phyloP scores from a whole-genome alignment of 2,329 filamentous ascomycete genomes.

The Scedosporium minutisporum region DNA sequence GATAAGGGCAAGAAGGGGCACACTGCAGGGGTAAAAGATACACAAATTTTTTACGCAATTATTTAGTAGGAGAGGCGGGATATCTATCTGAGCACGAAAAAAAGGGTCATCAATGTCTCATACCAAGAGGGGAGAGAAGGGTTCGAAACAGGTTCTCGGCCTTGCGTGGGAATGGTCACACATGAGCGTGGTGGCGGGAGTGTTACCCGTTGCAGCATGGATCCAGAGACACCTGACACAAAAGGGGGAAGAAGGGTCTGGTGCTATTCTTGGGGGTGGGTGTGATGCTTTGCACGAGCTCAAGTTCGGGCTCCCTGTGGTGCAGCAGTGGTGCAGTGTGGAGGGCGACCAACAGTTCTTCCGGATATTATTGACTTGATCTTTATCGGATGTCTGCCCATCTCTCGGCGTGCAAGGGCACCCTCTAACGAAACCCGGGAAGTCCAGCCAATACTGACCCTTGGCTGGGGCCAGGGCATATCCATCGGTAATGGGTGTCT shows the following conservation, averaged over 20 bases:
- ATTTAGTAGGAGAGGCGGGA: too few relatives aligned
- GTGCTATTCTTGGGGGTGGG: neutral
- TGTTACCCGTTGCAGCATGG: neutral
- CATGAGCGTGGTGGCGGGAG: neutral
- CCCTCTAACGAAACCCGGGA: neutral
- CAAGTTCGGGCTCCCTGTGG: too few relatives aligned
- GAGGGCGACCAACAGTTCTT: too few relatives aligned
- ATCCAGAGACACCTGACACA: neutral
- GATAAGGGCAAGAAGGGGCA: conserved; percentile 3
- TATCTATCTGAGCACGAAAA: neutral
- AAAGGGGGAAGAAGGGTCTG: neutral
- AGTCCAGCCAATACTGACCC: neutral
- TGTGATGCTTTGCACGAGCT: too few relatives aligned
- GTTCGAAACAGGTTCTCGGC: neutral
- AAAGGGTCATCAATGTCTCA: neutral
- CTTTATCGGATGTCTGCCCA: too few relatives aligned
- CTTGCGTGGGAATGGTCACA: neutral
- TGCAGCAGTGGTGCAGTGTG: too few relatives aligned
- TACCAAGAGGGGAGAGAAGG: neutral
- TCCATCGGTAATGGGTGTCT: neutral
- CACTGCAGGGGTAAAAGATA: neutral
- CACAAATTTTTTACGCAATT: neutral
- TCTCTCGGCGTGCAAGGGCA: too few relatives aligned
- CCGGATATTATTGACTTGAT: too few relatives aligned
- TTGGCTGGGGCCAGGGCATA: neutral